Evolutionary conservation across 768 basidiomycete genomes (phyloP).

Genomic region (Termitomyces sp.): DNA sequence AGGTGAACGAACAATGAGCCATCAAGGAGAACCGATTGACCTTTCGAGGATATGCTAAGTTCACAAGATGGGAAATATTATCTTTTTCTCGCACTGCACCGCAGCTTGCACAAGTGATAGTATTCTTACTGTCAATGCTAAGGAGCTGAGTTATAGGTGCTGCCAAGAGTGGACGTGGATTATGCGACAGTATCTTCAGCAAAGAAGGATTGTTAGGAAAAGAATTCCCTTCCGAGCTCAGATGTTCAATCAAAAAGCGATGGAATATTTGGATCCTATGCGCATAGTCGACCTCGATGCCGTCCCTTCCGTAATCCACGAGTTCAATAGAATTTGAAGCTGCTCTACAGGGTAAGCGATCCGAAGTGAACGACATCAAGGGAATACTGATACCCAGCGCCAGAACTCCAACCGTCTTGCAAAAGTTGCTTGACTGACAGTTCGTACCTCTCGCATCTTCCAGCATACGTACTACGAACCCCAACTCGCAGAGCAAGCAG

Average conservation of each 20-base stretch:
- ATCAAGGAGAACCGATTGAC: conserved; percentile 31
- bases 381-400: conserved; percentile 58
- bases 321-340: conserved; percentile 79
- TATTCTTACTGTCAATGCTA: conserved; percentile 73
- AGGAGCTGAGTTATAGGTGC: conserved; percentile 84
- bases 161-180: conserved; percentile 29
- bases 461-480: conserved; percentile 92
- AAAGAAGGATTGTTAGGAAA: conserved; percentile 56
- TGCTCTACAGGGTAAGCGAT: conserved; percentile 19
- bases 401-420: conserved; percentile 84
- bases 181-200: conserved; percentile 25
- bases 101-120: conserved; percentile 73
- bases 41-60: conserved; percentile 82
- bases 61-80: conserved; percentile 76
- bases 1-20: neutral
- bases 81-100: conserved; percentile 68
- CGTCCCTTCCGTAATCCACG: conserved; percentile 81
- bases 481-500: conserved; percentile 91
- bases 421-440: conserved; percentile 96
- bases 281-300: conserved; percentile 69
- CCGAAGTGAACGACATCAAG: conserved; percentile 5
- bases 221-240: conserved; percentile 67
- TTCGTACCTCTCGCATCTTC: conserved; percentile 93
- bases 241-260: conserved; percentile 84
- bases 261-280: conserved; percentile 94